A percentile compares a stretch with the other conserved stretches of the same genome.
These are phyloP conservation scores for Leishmania martiniquensis DNA, from an alignment of 208 protist species.

Conservation along the genomic window DNA sequence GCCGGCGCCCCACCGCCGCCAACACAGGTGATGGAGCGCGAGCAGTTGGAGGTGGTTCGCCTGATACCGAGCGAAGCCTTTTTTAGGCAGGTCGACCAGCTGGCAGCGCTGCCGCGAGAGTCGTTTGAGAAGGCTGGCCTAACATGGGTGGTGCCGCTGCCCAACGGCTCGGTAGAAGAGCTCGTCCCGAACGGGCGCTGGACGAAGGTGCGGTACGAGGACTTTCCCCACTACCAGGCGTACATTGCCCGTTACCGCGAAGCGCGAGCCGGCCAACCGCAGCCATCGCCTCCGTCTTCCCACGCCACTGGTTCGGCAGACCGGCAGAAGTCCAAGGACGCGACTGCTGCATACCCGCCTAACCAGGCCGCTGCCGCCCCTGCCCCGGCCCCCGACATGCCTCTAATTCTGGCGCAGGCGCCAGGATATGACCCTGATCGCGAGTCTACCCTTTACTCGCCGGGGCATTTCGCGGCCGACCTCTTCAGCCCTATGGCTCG, in stretches of 20 bases:
- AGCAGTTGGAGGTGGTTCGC: conserved; percentile 20
- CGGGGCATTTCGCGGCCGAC: conserved; percentile 43
- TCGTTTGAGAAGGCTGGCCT: conserved; percentile 58
- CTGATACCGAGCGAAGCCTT: conserved; percentile 53
- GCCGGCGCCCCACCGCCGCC: neutral
- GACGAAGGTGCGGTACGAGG: conserved; percentile 50
- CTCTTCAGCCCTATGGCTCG: conserved; percentile 60
- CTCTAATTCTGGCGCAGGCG: conserved; percentile 30
- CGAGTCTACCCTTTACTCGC: conserved; percentile 53
- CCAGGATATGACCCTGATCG: conserved; percentile 45
- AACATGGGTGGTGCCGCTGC: conserved; percentile 62
- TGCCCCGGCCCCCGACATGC: neutral
- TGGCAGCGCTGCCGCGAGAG: conserved; percentile 34
- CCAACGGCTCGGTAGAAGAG: conserved; percentile 62
- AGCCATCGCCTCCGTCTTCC: neutral
- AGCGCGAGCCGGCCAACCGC: conserved; percentile 15
- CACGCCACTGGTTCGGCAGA: neutral
- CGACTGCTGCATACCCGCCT: neutral
- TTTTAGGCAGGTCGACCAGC: conserved; percentile 63
- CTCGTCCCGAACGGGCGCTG: conserved; percentile 61
- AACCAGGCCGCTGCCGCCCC: neutral
- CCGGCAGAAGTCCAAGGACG: neutral
- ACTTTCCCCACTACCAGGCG: conserved; percentile 58
- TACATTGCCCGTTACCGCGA: conserved; percentile 49
- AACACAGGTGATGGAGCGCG: neutral